Evolutionary conservation across 2,329 filamentous ascomycete species (phyloP), one percentile per base, ranked within the genome.

Genomic region (Periconia sp.): DNA sequence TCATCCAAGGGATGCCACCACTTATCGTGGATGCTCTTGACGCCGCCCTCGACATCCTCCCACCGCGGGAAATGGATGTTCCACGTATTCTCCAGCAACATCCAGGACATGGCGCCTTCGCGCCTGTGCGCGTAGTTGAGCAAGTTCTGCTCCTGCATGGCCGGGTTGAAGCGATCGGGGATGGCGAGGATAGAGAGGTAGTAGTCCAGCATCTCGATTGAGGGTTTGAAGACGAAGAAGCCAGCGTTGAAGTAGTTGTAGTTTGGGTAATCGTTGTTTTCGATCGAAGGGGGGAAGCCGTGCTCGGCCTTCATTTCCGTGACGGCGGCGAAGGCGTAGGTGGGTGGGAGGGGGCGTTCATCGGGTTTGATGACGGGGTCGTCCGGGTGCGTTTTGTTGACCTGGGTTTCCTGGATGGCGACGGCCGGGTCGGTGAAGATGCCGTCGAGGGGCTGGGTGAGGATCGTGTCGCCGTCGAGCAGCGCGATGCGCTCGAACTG

Each of bases 1-100:
- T 45, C 27, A 30, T 45, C 43, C 3, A 13, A 2, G 14, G 56
- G 50, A 13, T 50, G 41, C 71, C 72, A 74, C 64, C 65, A 75
- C 58, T 74, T 74, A 54, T 67, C 69, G 43, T 74, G 72, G 50
- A 74, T 47, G 41, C 58, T 66, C 48, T 56, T 57, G 19, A 72
- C 68, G 1, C 72, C 72, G 11, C 62, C 63, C 15, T 69, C 51
- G 33, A 73, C 33, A 50, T 74, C 71, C 19, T 58, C 58, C 40
- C 62, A 52, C 9, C 53, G 68, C 2, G 68, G 61, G 44, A 64
- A 71, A 46, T 72, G 65, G n/a, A 72, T 65, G 50, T 74, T 73
- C 68, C 67, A 74, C 37, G 61, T 64, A 3, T 60, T 59, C 17
- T 57, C 60, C 9, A 75, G 53, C 37, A 57, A 53, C 19, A 54